Percentiles rank a stretch among this genome's conserved stretches.
These are phyloP conservation scores for Lentinula novae-zelandiae DNA, from an alignment of 1,284 basidiomycete species.

Conservation along the genomic window DNA sequence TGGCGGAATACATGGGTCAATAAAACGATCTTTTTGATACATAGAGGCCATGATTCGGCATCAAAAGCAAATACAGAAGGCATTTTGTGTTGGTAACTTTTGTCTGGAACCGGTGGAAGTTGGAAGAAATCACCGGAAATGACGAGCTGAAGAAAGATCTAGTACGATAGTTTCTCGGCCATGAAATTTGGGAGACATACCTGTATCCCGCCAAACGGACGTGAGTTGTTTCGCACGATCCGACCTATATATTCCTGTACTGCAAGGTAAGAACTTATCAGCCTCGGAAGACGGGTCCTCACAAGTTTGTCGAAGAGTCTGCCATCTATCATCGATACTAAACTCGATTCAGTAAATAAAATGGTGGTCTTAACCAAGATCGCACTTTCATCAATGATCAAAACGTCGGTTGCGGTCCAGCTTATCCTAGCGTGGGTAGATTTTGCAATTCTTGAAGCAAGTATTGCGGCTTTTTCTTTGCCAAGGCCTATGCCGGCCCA, in stretches of 20 bases:
- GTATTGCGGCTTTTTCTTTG: slow-evolving; percentile 52
- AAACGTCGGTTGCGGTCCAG: slow-evolving; percentile 73
- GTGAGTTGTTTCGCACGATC: slow-evolving; percentile 47
- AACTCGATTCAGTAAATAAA: slow-evolving; percentile 35
- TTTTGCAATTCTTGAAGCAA: slow-evolving; percentile 59
- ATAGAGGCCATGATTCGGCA: slow-evolving; percentile 66
- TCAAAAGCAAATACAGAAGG: slow-evolving; percentile 75
- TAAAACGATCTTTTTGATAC: slow-evolving; percentile 48
- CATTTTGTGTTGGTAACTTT: slow-evolving; percentile 27
- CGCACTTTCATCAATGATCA: slow-evolving; percentile 90
- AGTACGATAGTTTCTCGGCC: neutral
- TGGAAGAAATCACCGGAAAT: slow-evolving; percentile 93
- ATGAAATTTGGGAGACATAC: slow-evolving; percentile 40
- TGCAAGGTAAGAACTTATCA: neutral
- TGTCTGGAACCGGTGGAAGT: slow-evolving; percentile 77
- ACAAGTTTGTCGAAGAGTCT: slow-evolving; percentile 83
- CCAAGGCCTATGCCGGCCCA: slow-evolving; percentile 89
- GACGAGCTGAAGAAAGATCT: slow-evolving; percentile 48
- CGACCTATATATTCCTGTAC: slow-evolving; percentile 51
- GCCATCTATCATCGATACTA: slow-evolving; percentile 93
- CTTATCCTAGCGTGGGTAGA: slow-evolving; percentile 66
- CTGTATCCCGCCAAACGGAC: slow-evolving; percentile 89
- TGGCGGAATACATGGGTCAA: slow-evolving; percentile 64
- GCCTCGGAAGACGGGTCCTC: neutral
- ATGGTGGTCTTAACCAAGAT: slow-evolving; percentile 26